phyloP scores from a whole-genome alignment of 352 stramenopile genomes.

The Pythium grandisporangium region DNA sequence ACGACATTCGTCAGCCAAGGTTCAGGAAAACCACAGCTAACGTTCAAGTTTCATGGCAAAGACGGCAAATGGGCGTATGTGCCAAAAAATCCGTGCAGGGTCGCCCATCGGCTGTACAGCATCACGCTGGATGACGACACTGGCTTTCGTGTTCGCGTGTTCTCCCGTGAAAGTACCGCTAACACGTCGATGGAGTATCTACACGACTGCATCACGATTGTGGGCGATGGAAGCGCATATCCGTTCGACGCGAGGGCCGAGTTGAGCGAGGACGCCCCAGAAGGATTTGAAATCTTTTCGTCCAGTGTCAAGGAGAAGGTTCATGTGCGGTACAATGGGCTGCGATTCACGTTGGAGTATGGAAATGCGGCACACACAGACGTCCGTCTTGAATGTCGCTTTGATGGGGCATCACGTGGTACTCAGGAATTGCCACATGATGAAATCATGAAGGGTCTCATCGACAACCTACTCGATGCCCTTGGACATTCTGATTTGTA shows the following conservation, averaged over 20 bases:
- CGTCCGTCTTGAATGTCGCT: background rate
- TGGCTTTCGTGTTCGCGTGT: constrained; percentile 21
- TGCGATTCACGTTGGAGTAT: constrained; percentile 1
- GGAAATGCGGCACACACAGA: background rate
- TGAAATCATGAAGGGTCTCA: too few relatives aligned
- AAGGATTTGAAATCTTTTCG: background rate
- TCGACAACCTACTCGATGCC: too few relatives aligned
- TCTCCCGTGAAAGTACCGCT: constrained; percentile 9
- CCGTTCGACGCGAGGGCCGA: constrained; percentile 7
- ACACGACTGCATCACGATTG: constrained; percentile 14
- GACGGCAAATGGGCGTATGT: constrained; percentile 21
- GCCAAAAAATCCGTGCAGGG: constrained; percentile 3
- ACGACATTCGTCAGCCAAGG: background rate
- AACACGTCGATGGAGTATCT: constrained; percentile 8
- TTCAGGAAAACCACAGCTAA: background rate
- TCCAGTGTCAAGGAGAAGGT: constrained; percentile 1
- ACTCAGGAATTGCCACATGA: too few relatives aligned
- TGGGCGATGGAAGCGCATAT: constrained; percentile 5
- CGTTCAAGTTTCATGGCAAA: constrained; percentile 29
- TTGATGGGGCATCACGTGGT: too few relatives aligned
- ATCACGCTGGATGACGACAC: constrained; percentile 19
- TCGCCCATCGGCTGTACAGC: constrained; percentile 18
- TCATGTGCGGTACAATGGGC: background rate
- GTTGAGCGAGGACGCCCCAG: background rate
- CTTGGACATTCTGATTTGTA: too few relatives aligned